A percentile compares a stretch with the other conserved stretches of the same genome.
These are phyloP conservation scores for Fraxinus nigra DNA, from an alignment of 305 asterid genomes.

Conservation along the genomic window DNA sequence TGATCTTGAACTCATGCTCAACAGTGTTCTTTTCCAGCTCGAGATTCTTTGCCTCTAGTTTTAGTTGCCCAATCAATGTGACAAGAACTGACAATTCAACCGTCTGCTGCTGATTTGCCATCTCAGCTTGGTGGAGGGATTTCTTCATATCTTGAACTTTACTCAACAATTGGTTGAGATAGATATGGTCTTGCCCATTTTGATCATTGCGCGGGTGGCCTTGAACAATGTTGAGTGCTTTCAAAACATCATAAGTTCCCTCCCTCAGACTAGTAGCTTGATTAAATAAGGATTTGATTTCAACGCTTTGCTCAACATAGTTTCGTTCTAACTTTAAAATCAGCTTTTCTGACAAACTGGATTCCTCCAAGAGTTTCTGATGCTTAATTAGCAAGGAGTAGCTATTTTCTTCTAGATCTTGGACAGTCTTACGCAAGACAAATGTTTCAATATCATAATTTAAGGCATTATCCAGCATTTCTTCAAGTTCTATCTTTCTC, in stretches of 20 bases:
- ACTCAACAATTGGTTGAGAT: slow-evolving; percentile 37
- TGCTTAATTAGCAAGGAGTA: slow-evolving; percentile 40
- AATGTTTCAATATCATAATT: slow-evolving; percentile 64
- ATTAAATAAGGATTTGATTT: slow-evolving; percentile 55
- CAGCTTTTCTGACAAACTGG: slow-evolving; percentile 44
- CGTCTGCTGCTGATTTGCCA: slow-evolving; percentile 51
- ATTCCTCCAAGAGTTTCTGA: slow-evolving; percentile 49
- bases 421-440: slow-evolving; percentile 51
- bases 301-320: slow-evolving; percentile 43
- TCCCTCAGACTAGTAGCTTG: slow-evolving; percentile 50
- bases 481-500: slow-evolving; percentile 57
- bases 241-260: slow-evolving; percentile 55
- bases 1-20: slow-evolving; percentile 42
- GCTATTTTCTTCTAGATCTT: slow-evolving; percentile 55
- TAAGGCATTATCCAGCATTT: slow-evolving; percentile 50
- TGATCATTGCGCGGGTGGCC: slow-evolving; percentile 30
- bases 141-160: slow-evolving; percentile 48
- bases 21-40: slow-evolving; percentile 46
- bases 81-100: slow-evolving; percentile 61
- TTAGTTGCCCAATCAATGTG: slow-evolving; percentile 60
- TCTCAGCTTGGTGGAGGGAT: slow-evolving; percentile 46
- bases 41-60: slow-evolving; percentile 39
- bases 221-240: slow-evolving; percentile 49
- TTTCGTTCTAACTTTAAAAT: slow-evolving; percentile 47
- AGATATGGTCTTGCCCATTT: slow-evolving; percentile 43